Base-by-base conservation (phyloP, 306 rosid species). In the Castanea mollissima region DNA sequence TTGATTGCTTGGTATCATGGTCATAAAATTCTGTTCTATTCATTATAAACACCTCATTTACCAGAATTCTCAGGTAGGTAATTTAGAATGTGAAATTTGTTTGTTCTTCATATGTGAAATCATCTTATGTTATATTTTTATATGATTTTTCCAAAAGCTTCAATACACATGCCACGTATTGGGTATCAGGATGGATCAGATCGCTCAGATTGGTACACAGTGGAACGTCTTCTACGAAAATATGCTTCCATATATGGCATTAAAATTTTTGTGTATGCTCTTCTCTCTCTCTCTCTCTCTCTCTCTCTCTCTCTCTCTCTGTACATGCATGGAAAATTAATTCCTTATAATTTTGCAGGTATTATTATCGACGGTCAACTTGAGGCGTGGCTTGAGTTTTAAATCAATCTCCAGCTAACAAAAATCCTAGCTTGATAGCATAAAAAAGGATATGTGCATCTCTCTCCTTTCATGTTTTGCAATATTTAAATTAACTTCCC, bases 121-220 rank as follows among this genome's bases (percentile, higher is more conserved):
- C 29, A 0, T 58, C 75, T 87, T 74, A 76, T 21, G 16, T 41
- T 3, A 6, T 56, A n/a, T 55, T 80, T 10, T 80, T 10, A 32
- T 57, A 25, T 78, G 18, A 73, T 65, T 49, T 70, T 78, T 73
- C 54, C 56, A 10, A 68, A 78, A 94, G 99, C 99, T 62, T 92
- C 95, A 60, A 90, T 94, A 67, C 99, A 91, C 89, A 92, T 94
- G 97, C 97, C 99, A 10, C 94, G 97, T 15, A 90, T 94, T 77
- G 97, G 97, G 80, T 92, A 90, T 85, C 94, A 92, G 90, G 99
- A 88, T 77, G 99, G 92, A 80, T 92, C 97, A 54, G 91, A 91
- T 87, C 97, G 97, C 59, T 88, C 97, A 7, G 92, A 95, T 82
- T 92, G 97, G 99, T 95, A 95, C 88, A 84, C 97, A 8, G 85